Base-by-base conservation (phyloP, 2,329 filamentous ascomycete genomes). In the Epicoccum sorghinum region DNA sequence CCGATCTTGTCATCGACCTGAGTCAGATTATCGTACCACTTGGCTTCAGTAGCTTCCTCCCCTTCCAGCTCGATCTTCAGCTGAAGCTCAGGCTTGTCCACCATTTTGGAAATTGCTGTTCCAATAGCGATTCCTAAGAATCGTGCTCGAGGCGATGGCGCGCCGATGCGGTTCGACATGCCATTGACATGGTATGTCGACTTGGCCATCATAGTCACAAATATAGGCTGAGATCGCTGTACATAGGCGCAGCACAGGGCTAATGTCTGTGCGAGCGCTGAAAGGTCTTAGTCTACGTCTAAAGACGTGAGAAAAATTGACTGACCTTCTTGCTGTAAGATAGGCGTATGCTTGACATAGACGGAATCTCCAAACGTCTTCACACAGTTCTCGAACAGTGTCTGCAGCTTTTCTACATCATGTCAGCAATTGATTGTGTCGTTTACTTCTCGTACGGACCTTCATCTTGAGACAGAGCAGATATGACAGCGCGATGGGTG, bases 71-170 rank as follows among this genome's bases (percentile, higher is more conserved):
- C 87, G 67, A 99, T 98, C 56, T 89, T 86, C 70, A 99, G 86
- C 50, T 82, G 86, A 52, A 88, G 88, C 7, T 88, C 88, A 24
- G 82, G 83, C 51, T 83, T 78, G 62, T 90, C 89, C 12, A 86
- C 78, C 43, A 96, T 75, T 40, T 78, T 77, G 0, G 86, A 88
- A 3, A 89, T 78, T 1, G 88, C 85, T 61, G 91, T 91, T 4
- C 91, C 95, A 29, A 96, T 86, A 2, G 90, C 81, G 86, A 99
- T 96, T 0, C 95, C 95, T 0, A 99, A 80, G 62, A 96, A 90
- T 14, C 92, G 85, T 13, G 90, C 87, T 60, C 87, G 83, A 6
- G 80, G 79, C 36, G 95, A 92, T 4, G 91, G 88, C 13, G 91
- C 84, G 10, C 86, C 86, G 6, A 99, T 84, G 23, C 93, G 85